Conservation (phyloP, 805 yeast genomes). For the Brettanomyces custersianus region DNA sequence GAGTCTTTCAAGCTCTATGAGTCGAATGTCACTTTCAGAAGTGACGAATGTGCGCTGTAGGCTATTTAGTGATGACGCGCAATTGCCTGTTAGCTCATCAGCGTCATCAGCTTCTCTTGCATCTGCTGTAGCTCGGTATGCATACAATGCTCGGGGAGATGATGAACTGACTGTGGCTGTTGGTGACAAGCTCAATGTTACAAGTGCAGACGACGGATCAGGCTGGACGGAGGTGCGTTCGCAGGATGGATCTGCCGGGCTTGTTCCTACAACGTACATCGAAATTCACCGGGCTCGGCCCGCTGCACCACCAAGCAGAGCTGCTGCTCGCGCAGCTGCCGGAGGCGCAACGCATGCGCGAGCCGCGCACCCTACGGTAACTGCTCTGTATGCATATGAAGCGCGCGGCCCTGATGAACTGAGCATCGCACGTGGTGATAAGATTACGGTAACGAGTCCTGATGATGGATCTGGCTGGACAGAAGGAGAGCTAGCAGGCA, state of each 20-base stretch:
- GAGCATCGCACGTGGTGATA: conserved; percentile 63
- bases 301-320: conserved; percentile 7
- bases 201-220: conserved; percentile 73
- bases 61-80: background rate
- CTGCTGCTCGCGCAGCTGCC: conserved; percentile 27
- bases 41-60: background rate
- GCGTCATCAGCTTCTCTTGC: background rate
- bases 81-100: background rate
- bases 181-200: conserved; percentile 53
- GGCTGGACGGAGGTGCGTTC: conserved; percentile 80
- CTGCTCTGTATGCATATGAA: conserved; percentile 63
- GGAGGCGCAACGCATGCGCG: too few species aligned
- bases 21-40: conserved; percentile 15
- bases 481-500: conserved; percentile 69
- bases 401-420: conserved; percentile 81
- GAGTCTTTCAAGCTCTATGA: conserved; percentile 21
- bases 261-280: conserved; percentile 80
- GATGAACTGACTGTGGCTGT: conserved; percentile 62
- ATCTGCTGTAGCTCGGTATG: conserved; percentile 46
- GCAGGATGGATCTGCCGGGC: conserved; percentile 44
- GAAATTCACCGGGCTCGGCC: conserved; percentile 31
- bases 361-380: conserved; percentile 74
- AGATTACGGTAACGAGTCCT: conserved; percentile 54
- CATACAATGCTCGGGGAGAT: conserved; percentile 56
- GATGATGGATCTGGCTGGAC: conserved; percentile 93